phyloP scores from a whole-genome alignment of 352 stramenopile species.

The Phytophthora capsici region DNA sequence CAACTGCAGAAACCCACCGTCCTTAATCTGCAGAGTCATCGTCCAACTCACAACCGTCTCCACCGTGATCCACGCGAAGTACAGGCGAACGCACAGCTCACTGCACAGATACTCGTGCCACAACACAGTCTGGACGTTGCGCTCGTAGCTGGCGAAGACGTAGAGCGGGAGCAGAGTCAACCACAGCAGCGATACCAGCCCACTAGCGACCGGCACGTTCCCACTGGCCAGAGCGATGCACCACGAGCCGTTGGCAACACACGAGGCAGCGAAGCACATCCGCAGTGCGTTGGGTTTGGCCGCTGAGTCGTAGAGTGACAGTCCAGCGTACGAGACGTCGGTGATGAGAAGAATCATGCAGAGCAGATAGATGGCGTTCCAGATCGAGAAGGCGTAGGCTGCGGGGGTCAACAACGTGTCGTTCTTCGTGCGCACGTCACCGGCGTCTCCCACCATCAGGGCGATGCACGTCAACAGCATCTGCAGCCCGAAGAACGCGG shows the following conservation, averaged over 20 bases:
- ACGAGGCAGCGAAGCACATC: conserved; percentile 62
- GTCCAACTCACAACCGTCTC: conserved; percentile 62
- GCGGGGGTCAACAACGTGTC: conserved; percentile 67
- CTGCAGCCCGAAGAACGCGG: conserved; percentile 58
- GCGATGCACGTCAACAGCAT: conserved; percentile 53
- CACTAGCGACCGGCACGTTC: conserved; percentile 42
- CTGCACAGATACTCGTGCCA: conserved; percentile 69
- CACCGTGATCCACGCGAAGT: conserved; percentile 71
- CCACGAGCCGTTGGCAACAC: conserved; percentile 56
- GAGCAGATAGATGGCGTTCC: conserved; percentile 71
- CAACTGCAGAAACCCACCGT: conserved; percentile 46
- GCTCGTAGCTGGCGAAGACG: conserved; percentile 64
- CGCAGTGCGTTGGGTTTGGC: conserved; percentile 53
- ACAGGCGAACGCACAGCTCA: conserved; percentile 66
- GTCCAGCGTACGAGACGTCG: conserved; percentile 55
- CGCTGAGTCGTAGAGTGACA: conserved; percentile 57
- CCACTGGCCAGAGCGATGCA: conserved; percentile 56
- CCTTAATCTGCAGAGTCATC: conserved; percentile 50
- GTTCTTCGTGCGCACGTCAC: conserved; percentile 32
- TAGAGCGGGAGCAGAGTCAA: conserved; percentile 69
- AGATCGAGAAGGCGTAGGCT: conserved; percentile 66
- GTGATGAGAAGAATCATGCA: conserved; percentile 59
- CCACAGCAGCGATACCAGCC: conserved; percentile 67
- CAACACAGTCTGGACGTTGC: conserved; percentile 45
- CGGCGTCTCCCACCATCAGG: conserved; percentile 34